Evolutionary conservation across 2,329 filamentous ascomycete genomes (phyloP).

Genomic region (Cytospora piceae): DNA sequence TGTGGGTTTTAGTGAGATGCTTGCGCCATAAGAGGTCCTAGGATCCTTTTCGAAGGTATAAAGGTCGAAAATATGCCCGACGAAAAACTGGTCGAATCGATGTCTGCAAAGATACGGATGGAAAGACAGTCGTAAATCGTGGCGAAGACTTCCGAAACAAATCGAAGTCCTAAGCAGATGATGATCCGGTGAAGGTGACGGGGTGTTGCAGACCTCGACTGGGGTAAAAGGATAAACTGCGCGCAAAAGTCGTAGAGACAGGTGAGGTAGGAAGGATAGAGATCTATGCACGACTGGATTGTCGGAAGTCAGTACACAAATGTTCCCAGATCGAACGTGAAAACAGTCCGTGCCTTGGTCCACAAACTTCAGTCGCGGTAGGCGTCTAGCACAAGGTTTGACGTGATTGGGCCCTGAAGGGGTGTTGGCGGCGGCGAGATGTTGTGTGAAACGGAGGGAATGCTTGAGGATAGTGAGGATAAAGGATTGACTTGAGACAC

Average conservation of each 20-base stretch:
- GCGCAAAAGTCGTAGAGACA: constrained; percentile 8
- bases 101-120: constrained; percentile 14
- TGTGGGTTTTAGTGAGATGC: constrained; percentile 40
- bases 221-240: not conserved
- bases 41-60: constrained; percentile 14
- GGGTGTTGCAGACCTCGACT: constrained; percentile 8
- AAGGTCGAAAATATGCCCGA: not conserved
- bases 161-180: constrained; percentile 15
- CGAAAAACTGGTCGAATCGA: constrained; percentile 11
- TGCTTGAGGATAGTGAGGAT: constrained; percentile 5
- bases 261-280: not conserved
- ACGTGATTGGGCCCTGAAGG: constrained; percentile 13
- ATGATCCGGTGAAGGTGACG: constrained; percentile 1
- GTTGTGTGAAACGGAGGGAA: not conserved
- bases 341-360: constrained; percentile 23
- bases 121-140: constrained; percentile 6
- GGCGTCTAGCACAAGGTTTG: constrained; percentile 23
- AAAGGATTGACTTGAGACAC: constrained; percentile 23
- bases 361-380: constrained; percentile 22
- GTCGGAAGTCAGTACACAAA: constrained; percentile 21
- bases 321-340: constrained; percentile 10
- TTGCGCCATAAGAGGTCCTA: constrained; percentile 43
- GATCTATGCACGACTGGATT: constrained; percentile 27
- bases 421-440: constrained; percentile 5
- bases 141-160: constrained; percentile 16